Evolutionary conservation across 2,329 filamentous ascomycete genomes (phyloP).

Genomic region (Pseudogymnoascus sp.): DNA sequence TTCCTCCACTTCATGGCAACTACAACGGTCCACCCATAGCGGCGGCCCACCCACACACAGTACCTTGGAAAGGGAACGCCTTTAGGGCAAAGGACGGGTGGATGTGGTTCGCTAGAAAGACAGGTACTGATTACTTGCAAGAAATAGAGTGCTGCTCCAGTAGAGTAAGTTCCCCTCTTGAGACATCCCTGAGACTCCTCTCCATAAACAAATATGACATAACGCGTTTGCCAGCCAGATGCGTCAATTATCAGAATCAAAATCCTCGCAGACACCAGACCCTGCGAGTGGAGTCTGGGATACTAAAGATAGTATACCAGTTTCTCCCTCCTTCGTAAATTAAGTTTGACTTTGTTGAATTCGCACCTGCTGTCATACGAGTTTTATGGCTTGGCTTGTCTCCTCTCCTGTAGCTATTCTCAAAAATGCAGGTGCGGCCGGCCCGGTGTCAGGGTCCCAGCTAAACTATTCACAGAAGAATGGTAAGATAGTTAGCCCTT

Average conservation of each 20-base stretch:
- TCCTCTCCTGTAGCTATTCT: neutral
- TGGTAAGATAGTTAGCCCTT: neutral
- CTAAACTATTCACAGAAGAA: neutral
- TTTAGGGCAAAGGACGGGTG: neutral
- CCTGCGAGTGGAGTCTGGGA: neutral
- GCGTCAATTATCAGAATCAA: neutral
- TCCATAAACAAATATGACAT: neutral
- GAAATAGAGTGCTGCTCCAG: neutral
- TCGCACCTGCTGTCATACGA: neutral
- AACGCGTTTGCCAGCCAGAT: neutral
- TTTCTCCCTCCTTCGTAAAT: neutral
- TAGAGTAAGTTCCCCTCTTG: neutral
- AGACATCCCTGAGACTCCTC: neutral
- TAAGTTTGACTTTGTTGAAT: neutral
- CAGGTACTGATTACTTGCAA: neutral
- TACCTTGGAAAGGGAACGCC: neutral
- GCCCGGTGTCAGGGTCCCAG: neutral
- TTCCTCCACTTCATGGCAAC: constrained; percentile 5
- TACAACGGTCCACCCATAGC: neutral
- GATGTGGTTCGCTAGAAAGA: neutral
- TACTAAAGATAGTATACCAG: neutral
- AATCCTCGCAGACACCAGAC: neutral
- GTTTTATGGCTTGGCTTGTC: neutral
- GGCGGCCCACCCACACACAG: neutral
- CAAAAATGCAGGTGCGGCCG: neutral